Evolutionary conservation across 495 filamentous ascomycete genomes (phyloP).

Genomic region (Collariella sp.): DNA sequence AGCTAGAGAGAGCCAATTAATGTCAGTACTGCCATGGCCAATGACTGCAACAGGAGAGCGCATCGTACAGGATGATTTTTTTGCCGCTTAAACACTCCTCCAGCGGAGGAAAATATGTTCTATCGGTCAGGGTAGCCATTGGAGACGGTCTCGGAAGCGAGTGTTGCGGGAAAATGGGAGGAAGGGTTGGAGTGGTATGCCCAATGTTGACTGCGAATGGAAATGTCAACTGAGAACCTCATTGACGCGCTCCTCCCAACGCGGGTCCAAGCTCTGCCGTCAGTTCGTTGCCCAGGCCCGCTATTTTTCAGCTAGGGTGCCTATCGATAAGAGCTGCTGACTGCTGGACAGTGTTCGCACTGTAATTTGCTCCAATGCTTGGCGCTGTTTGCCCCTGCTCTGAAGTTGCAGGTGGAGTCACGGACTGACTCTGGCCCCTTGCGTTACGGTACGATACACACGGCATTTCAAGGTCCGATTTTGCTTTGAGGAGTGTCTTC

Average conservation of each 20-base stretch:
- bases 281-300: conserved; percentile 7
- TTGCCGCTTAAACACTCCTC: conserved; percentile 41
- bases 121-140: conserved; percentile 56
- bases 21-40: conserved; percentile 25
- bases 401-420: neutral
- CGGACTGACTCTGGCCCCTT: neutral
- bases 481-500: neutral
- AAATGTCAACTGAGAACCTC: neutral
- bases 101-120: conserved; percentile 41
- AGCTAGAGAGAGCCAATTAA: conserved; percentile 50
- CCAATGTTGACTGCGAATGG: neutral
- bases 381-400: neutral
- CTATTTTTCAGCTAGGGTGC: conserved; percentile 8
- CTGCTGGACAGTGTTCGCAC: neutral
- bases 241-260: conserved; percentile 7
- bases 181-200: neutral
- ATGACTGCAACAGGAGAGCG: conserved; percentile 47
- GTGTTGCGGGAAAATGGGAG: neutral
- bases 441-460: neutral
- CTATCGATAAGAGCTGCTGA: conserved; percentile 16
- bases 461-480: neutral
- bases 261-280: conserved; percentile 11
- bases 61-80: conserved; percentile 34
- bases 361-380: neutral
- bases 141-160: conserved; percentile 35